Evolutionary conservation across 306 rosid genomes (phyloP).

Genomic region (Castanea mollissima): DNA sequence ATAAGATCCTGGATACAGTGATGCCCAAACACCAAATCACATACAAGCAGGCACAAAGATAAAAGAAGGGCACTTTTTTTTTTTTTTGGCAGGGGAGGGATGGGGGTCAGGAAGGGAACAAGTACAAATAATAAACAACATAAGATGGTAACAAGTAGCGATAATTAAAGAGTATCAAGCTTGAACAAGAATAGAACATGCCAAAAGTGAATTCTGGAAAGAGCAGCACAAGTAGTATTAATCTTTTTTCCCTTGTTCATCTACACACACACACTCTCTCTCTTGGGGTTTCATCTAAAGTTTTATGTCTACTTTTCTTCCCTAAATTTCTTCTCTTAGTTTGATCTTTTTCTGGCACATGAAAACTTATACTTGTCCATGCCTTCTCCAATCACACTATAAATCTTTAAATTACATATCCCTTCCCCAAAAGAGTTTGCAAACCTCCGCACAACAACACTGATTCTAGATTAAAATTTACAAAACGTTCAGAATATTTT

Average conservation of each 20-base stretch:
- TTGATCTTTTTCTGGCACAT: neutral
- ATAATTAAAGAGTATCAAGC: slow-evolving; percentile 14
- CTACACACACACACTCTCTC: neutral
- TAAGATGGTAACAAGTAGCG: neutral
- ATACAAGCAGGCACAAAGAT: slow-evolving; percentile 8
- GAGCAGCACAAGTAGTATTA: neutral
- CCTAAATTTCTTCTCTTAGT: neutral
- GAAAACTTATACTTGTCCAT: neutral
- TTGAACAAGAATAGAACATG: neutral
- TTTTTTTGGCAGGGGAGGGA: neutral
- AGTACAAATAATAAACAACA: slow-evolving; percentile 11
- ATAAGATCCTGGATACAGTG: slow-evolving; percentile 68
- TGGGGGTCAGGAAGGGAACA: neutral
- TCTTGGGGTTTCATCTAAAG: neutral
- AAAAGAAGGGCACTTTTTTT: neutral
- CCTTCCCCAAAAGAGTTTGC: no score
- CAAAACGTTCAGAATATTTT: neutral
- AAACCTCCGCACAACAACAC: neutral
- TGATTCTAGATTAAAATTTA: neutral
- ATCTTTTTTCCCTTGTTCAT: neutral
- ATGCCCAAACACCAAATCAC: slow-evolving; percentile 27
- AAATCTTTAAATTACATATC: neutral
- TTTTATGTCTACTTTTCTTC: neutral
- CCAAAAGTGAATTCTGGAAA: neutral
- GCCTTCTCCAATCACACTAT: neutral